phyloP scores from a whole-genome alignment of 495 filamentous ascomycete genomes.

The Aspergillus sclerotiicarbonarius region DNA sequence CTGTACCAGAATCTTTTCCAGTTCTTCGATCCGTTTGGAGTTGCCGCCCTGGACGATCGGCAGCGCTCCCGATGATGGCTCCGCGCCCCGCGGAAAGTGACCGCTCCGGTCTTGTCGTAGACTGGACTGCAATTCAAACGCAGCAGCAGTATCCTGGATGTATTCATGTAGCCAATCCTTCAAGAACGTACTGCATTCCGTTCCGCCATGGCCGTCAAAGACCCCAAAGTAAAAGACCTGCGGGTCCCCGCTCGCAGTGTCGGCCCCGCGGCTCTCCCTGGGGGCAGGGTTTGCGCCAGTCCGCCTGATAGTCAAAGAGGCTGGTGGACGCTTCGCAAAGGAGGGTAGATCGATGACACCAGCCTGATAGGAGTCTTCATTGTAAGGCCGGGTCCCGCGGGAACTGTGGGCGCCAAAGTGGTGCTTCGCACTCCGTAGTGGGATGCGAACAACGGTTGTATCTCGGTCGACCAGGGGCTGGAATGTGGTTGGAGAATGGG shows the following conservation, averaged over 20 bases:
- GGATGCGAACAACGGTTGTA: slow-evolving; percentile 97
- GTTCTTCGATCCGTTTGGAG: slow-evolving; percentile 35
- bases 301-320: slow-evolving; percentile 57
- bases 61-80: slow-evolving; percentile 19
- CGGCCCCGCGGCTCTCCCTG: slow-evolving; percentile 54
- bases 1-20: slow-evolving; percentile 67
- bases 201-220: slow-evolving; percentile 94
- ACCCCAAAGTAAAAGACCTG: slow-evolving; percentile 97
- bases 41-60: slow-evolving; percentile 44
- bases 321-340: slow-evolving; percentile 78
- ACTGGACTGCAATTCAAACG: slow-evolving; percentile 74
- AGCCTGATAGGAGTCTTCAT: slow-evolving; percentile 94
- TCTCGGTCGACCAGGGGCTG: slow-evolving; percentile 63
- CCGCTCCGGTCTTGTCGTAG: slow-evolving; percentile 35
- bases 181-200: slow-evolving; percentile 83
- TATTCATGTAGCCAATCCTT: slow-evolving; percentile 83
- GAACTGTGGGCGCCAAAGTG: slow-evolving; percentile 83
- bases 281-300: slow-evolving; percentile 22
- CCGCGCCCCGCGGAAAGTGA: slow-evolving; percentile 9
- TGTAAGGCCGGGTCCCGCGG: slow-evolving; percentile 77
- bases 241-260: slow-evolving; percentile 78
- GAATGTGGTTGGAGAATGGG: slow-evolving; percentile 56
- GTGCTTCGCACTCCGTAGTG: slow-evolving; percentile 88
- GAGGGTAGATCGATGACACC: slow-evolving; percentile 90
- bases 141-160: slow-evolving; percentile 72